phyloP scores from a whole-genome alignment of 2,329 filamentous ascomycete species.

The Neofusicoccum ribis region DNA sequence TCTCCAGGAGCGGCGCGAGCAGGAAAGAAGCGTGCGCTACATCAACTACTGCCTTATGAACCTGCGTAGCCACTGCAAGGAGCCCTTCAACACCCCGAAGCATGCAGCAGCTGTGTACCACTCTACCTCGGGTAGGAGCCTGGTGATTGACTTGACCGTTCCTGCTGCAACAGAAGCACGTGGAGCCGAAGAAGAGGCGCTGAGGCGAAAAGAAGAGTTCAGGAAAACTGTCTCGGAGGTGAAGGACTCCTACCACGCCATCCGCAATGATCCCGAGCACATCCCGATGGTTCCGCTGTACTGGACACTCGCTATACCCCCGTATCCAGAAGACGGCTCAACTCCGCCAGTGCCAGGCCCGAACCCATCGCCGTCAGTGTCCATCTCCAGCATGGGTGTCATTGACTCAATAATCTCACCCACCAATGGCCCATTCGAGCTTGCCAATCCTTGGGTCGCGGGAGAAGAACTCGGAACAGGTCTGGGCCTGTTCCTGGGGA shows the following conservation, averaged over 20 bases:
- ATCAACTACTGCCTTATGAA: constrained; percentile 22
- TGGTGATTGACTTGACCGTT: constrained; percentile 21
- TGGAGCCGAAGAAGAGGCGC: not conserved
- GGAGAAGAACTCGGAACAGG: constrained; percentile 46
- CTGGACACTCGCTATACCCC: not conserved
- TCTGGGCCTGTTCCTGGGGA: constrained; percentile 44
- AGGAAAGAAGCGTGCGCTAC: constrained; percentile 4
- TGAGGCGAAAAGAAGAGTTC: not conserved
- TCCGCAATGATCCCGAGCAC: not conserved
- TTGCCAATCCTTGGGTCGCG: constrained; percentile 46
- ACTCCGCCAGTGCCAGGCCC: constrained; percentile 20
- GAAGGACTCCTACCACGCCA: constrained; percentile 14
- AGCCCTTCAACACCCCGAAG: constrained; percentile 14
- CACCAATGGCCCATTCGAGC: constrained; percentile 29
- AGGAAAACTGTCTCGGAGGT: constrained; percentile 6
- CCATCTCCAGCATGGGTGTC: constrained; percentile 22
- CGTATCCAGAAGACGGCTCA: not conserved
- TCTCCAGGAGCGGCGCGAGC: not conserved
- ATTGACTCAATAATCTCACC: constrained; percentile 39
- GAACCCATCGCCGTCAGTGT: constrained; percentile 19
- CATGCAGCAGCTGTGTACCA: constrained; percentile 24
- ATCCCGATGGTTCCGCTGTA: not conserved
- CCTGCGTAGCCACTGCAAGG: constrained; percentile 19
- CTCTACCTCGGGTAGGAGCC: constrained; percentile 22
- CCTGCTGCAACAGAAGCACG: not conserved